Evolutionary conservation across 306 rosid genomes (phyloP).

Genomic region (Sindora glabra): DNA sequence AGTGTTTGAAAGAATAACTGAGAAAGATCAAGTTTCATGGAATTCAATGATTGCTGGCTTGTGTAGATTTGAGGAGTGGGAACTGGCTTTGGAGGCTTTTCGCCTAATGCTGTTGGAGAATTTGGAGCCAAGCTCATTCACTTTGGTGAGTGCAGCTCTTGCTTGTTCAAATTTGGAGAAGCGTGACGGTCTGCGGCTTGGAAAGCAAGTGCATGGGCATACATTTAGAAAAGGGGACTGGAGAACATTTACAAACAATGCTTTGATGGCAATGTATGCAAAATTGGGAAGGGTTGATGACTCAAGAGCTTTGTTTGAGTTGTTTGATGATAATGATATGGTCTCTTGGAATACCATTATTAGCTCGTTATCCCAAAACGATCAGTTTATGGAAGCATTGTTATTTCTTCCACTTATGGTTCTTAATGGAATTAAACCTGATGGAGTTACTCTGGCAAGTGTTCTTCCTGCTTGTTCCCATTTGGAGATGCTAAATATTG

Average conservation of each 20-base stretch:
- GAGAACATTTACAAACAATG: conserved; percentile 58
- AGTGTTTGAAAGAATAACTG: conserved; percentile 49
- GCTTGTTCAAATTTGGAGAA: conserved; percentile 49
- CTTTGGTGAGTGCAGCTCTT: conserved; percentile 60
- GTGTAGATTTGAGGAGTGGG: conserved; percentile 68
- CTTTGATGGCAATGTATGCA: conserved; percentile 74
- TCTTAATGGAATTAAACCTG: conserved; percentile 45
- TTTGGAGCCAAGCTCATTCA: conserved; percentile 61
- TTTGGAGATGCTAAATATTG: conserved; percentile 51
- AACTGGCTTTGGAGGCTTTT: conserved; percentile 41
- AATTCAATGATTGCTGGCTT: conserved; percentile 57
- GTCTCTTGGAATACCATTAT: conserved; percentile 79
- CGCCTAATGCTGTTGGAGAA: conserved; percentile 44
- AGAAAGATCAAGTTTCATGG: conserved; percentile 76
- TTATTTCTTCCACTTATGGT: conserved; percentile 38
- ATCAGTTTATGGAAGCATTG: conserved; percentile 56
- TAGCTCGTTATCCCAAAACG: conserved; percentile 66
- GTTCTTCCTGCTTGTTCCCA: conserved; percentile 82
- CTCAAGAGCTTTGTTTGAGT: conserved; percentile 49
- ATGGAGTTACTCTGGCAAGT: conserved; percentile 71
- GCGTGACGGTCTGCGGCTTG: conserved; percentile 40
- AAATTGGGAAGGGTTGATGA: conserved; percentile 48
- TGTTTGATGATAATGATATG: conserved; percentile 58
- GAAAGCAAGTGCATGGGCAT: conserved; percentile 68
- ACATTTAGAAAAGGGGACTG: conserved; percentile 38